phyloP scores from a whole-genome alignment of 129 eudicot genomes.

The Calendula officinalis region DNA sequence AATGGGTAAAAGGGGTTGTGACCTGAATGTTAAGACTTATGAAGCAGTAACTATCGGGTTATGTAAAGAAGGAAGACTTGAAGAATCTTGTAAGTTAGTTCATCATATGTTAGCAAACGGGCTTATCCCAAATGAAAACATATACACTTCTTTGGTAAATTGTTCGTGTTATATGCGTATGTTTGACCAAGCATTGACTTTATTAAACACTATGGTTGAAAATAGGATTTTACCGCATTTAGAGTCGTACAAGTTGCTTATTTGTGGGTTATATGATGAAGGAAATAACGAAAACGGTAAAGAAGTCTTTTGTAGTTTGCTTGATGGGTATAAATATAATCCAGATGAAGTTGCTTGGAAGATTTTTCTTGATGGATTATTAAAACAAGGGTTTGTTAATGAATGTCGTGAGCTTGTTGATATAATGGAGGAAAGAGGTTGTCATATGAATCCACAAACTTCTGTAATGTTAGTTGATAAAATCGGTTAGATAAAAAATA shows the following conservation, averaged over 20 bases:
- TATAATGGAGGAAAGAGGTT: slow-evolving; percentile 69
- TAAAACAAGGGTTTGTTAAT: slow-evolving; percentile 51
- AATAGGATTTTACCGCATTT: slow-evolving; percentile 48
- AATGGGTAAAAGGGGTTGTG: slow-evolving; percentile 55
- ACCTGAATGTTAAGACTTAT: slow-evolving; percentile 48
- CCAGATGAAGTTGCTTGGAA: slow-evolving; percentile 89
- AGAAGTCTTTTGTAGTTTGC: slow-evolving; percentile 50
- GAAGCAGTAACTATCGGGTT: slow-evolving; percentile 55
- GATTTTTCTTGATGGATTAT: slow-evolving; percentile 72
- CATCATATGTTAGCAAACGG: slow-evolving; percentile 51
- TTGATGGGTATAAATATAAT: slow-evolving; percentile 55
- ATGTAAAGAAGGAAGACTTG: slow-evolving; percentile 62
- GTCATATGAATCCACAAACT: slow-evolving; percentile 53
- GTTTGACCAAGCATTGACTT: slow-evolving; percentile 54
- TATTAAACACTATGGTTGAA: slow-evolving; percentile 45
- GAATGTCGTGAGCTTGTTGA: slow-evolving; percentile 55
- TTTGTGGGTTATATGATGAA: slow-evolving; percentile 61
- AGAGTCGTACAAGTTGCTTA: slow-evolving; percentile 47
- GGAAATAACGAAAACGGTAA: slow-evolving; percentile 53
- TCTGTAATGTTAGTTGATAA: slow-evolving; percentile 46
- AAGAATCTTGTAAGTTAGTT: slow-evolving; percentile 51
- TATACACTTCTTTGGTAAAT: slow-evolving; percentile 45
- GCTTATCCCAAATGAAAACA: slow-evolving; percentile 53
- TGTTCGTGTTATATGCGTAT: slow-evolving; percentile 58
- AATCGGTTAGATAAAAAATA: slow-evolving; percentile 12